phyloP scores from a whole-genome alignment of 192 early-diverging fungal species.

The Diversispora epigaea region DNA sequence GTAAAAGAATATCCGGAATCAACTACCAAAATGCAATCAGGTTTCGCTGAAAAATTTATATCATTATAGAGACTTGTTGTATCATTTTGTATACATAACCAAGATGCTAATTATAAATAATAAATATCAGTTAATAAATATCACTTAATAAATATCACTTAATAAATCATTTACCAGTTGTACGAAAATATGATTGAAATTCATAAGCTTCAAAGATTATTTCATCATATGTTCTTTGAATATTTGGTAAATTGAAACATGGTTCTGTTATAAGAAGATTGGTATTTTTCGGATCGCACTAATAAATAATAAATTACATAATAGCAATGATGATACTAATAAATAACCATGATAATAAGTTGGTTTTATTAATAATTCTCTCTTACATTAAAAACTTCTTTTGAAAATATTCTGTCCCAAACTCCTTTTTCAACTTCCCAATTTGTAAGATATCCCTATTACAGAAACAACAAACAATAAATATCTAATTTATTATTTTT shows the following conservation, averaged over 20 bases:
- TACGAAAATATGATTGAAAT: conserved; percentile 56
- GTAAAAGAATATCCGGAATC: conserved; percentile 83
- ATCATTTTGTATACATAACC: conserved; percentile 57
- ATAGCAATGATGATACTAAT: background rate
- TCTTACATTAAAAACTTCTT: conserved; percentile 61
- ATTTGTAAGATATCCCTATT: conserved; percentile 65
- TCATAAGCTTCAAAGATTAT: conserved; percentile 84
- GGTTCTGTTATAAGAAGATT: conserved; percentile 74
- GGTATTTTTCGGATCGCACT: conserved; percentile 62
- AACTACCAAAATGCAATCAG: conserved; percentile 71
- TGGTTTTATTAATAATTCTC: too few species aligned
- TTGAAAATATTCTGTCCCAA: conserved; percentile 76
- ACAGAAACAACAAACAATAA: background rate
- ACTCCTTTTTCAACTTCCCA: conserved; percentile 79
- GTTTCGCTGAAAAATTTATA: conserved; percentile 34
- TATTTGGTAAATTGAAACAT: conserved; percentile 71
- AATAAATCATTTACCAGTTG: conserved; percentile 31
- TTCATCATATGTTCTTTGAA: conserved; percentile 74
- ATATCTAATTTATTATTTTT: conserved; percentile 1
- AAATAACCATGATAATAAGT: background rate
- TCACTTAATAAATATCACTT: background rate
- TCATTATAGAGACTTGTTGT: conserved; percentile 44
- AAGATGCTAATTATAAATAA: conserved; percentile 38
- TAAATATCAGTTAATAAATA: background rate
- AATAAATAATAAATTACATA: background rate